Percentiles rank a stretch among this genome's conserved stretches.
These are phyloP conservation scores for Kickxella alabastrina DNA, from an alignment of 192 early-diverging fungal genomes.

Conservation along the genomic window DNA sequence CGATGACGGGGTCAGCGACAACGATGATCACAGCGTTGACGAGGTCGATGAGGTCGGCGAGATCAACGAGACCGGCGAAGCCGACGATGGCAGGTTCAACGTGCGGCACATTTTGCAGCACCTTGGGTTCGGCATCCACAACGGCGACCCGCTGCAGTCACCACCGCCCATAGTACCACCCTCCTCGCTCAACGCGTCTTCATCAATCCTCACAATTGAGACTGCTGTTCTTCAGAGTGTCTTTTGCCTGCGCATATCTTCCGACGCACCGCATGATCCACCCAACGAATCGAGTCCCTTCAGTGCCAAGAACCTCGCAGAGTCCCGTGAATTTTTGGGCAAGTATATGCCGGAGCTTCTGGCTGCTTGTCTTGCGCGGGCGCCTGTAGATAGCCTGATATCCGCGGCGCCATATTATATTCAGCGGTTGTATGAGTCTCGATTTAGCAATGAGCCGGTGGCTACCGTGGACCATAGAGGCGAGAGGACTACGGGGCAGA, in stretches of 20 bases:
- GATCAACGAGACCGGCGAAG: background rate
- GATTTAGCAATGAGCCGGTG: slow-evolving; percentile 9
- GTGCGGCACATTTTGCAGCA: background rate
- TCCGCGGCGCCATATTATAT: slow-evolving; percentile 29
- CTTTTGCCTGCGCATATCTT: background rate
- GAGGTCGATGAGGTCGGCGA: background rate
- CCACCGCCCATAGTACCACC: background rate
- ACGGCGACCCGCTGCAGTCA: background rate
- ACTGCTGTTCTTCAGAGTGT: background rate
- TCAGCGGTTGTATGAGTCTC: slow-evolving; percentile 34
- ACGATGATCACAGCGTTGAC: background rate
- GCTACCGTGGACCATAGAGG: slow-evolving; percentile 34
- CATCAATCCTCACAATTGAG: background rate
- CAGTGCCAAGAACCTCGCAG: background rate
- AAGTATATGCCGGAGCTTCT: slow-evolving; percentile 31
- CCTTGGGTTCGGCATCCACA: background rate
- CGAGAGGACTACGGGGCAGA: slow-evolving; percentile 7
- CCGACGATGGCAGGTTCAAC: background rate
- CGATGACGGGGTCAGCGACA: background rate
- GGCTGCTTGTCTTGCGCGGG: slow-evolving; percentile 8
- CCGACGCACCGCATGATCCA: slow-evolving; percentile 1
- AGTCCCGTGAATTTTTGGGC: slow-evolving; percentile 18
- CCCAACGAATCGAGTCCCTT: background rate
- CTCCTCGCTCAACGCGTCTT: background rate
- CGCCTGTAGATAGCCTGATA: slow-evolving; percentile 5